These are phyloP conservation scores for Blumeria hordei DNA, from an alignment of 2,329 filamentous ascomycete species.

Conservation along the genomic window DNA sequence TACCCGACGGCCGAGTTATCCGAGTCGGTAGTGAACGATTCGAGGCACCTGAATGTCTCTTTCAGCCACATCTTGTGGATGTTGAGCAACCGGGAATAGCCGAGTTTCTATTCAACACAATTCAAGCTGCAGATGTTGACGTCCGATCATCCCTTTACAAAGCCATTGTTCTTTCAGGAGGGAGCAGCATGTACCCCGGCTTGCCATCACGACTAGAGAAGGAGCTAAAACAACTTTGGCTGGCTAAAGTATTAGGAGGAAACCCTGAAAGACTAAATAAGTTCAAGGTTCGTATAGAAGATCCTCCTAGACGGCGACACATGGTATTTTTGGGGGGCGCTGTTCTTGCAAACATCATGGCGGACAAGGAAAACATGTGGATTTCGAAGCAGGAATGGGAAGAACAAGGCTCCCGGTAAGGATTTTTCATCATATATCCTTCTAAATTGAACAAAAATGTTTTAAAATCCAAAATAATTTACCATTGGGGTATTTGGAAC, in stretches of 20 bases:
- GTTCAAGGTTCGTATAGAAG: conserved; percentile 99
- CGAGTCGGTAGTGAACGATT: conserved; percentile 92
- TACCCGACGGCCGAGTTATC: conserved; percentile 89
- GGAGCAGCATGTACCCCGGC: conserved; percentile 97
- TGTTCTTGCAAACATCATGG: conserved; percentile 95
- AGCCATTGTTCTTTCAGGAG: conserved; percentile 86
- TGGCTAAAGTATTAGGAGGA: conserved; percentile 70
- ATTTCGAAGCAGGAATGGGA: conserved; percentile 62
- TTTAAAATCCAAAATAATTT: neutral
- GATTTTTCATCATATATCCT: conserved; percentile 30
- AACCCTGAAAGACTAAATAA: conserved; percentile 89
- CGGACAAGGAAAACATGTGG: conserved; percentile 98
- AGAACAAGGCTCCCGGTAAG: conserved; percentile 41
- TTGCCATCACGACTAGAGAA: conserved; percentile 88
- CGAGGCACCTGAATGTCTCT: conserved; percentile 91
- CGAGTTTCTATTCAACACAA: conserved; percentile 97
- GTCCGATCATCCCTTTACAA: conserved; percentile 87
- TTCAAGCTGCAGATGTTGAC: conserved; percentile 86
- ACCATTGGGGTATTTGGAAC: too few relatives aligned
- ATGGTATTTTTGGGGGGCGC: conserved; percentile 99
- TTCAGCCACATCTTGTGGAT: conserved; percentile 94
- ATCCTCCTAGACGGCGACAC: conserved; percentile 81
- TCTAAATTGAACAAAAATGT: neutral
- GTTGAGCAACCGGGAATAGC: conserved; percentile 92
- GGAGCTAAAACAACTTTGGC: conserved; percentile 95